Evolutionary conservation across 2,329 filamentous ascomycete species (phyloP), one percentile per base, ranked within the genome.

Genomic region (Spiromastix sp.): DNA sequence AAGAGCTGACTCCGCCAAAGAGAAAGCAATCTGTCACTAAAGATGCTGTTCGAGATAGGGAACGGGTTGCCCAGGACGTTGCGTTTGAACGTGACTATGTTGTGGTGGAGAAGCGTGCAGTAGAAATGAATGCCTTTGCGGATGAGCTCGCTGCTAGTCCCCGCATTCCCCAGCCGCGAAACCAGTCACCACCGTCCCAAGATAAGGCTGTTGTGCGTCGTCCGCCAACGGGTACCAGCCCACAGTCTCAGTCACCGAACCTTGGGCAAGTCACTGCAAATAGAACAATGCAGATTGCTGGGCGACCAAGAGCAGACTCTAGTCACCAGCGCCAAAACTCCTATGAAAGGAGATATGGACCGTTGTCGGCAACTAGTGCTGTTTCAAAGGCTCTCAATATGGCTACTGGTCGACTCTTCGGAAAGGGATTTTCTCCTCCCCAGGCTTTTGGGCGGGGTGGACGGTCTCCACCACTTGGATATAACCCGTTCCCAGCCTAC

Each of bases 81-180:
- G 83, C 83, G 1, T 82, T 93, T 48, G 87, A 94, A 54, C 77
- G 89, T 45, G 91, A 96, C 46, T 98, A 96, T 50, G 89, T 98
- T 13, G 71, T 96, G 17, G 85, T 98, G 9, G 91, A 98, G 63
- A 94, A 95, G 65, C 79, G 81, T 45, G 82, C 86, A 13, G 87
- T 98, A 8, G 89, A 96, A 57, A 89, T 98, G 33, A 96, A 98
- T 56, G 91, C 91, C 2, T 81, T 98, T 50, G 91, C 91, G 15
- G 91, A 98, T 58, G 89, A 96, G 60, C 68, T 98, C 53, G 87
- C 85, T 29, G 82, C 86, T 34, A 89, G 83, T 50, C 82, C 83
- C 31, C 77, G 77, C 32, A 61, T 78, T 15, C 70, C 74, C 45
- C 61, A 60, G 29, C n/a, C n/a, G n/a, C 56, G 52, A 16, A 55